Evolutionary conservation across 352 stramenopile species (phyloP).

Genomic region (Globisporangium middletonii): DNA sequence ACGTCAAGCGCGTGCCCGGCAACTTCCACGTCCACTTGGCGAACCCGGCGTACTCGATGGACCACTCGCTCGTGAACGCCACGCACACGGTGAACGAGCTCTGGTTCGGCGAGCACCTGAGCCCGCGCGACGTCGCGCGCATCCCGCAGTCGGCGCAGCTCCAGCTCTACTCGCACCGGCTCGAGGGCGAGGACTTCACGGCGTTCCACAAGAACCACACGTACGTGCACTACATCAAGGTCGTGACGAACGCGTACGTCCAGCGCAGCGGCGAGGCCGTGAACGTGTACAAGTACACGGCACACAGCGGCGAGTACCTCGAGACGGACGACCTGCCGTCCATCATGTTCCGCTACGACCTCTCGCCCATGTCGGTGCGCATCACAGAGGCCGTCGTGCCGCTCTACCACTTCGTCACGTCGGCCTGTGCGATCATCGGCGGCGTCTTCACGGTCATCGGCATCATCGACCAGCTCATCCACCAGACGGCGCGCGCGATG

Average conservation of each 20-base stretch:
- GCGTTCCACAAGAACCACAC: slow-evolving; percentile 93
- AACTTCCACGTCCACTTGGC: slow-evolving; percentile 98
- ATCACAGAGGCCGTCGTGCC: slow-evolving; percentile 89
- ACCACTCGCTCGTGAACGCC: slow-evolving; percentile 87
- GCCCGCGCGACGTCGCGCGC: slow-evolving; percentile 39
- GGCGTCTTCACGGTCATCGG: slow-evolving; percentile 95
- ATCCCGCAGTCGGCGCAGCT: slow-evolving; percentile 87
- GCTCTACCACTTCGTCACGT: slow-evolving; percentile 96
- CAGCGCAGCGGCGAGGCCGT: slow-evolving; percentile 48
- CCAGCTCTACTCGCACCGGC: slow-evolving; percentile 90
- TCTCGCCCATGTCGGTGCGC: slow-evolving; percentile 92
- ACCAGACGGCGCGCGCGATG: slow-evolving; percentile 77
- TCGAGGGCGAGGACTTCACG: slow-evolving; percentile 90
- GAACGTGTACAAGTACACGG: slow-evolving; percentile 89
- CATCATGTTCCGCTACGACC: slow-evolving; percentile 90
- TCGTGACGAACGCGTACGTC: slow-evolving; percentile 92
- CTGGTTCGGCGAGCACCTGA: slow-evolving; percentile 90
- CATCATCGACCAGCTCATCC: slow-evolving; percentile 89
- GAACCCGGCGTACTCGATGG: slow-evolving; percentile 92
- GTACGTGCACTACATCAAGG: slow-evolving; percentile 99
- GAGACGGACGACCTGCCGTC: slow-evolving; percentile 81
- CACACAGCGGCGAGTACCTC: slow-evolving; percentile 85
- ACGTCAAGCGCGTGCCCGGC: slow-evolving; percentile 91
- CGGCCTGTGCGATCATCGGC: slow-evolving; percentile 93
- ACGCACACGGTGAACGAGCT: slow-evolving; percentile 95